These are phyloP conservation scores for Heliocybe sulcata DNA, from an alignment of 1,284 basidiomycete species.

Conservation along the genomic window DNA sequence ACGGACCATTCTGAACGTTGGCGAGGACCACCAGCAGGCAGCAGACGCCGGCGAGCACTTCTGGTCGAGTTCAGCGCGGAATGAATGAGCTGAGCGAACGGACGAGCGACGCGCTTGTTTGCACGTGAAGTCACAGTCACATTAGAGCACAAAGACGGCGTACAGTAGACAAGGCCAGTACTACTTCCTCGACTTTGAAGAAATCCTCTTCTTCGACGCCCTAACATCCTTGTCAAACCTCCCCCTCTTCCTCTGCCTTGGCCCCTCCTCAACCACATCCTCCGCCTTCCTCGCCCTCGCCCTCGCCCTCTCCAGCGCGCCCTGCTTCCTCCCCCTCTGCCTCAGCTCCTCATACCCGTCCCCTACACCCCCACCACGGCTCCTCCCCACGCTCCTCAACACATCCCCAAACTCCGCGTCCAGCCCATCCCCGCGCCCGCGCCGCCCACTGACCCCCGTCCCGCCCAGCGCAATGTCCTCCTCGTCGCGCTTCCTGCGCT, in stretches of 20 bases:
- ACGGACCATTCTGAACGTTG: too few species aligned
- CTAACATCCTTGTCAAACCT: conserved; percentile 74
- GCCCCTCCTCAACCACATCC: conserved; percentile 33
- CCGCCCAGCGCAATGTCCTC: conserved; percentile 88
- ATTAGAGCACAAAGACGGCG: too few species aligned
- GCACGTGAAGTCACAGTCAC: too few species aligned
- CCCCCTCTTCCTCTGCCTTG: conserved; percentile 54
- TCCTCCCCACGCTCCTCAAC: conserved; percentile 47
- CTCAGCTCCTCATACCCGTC: conserved; percentile 77
- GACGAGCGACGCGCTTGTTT: too few species aligned
- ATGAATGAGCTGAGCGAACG: too few species aligned
- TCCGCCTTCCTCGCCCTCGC: conserved; percentile 32
- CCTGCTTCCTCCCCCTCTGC: conserved; percentile 57
- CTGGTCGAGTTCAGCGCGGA: too few species aligned
- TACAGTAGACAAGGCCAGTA: too few species aligned
- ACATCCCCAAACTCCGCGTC: conserved; percentile 85
- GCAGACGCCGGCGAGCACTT: too few species aligned
- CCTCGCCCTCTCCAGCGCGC: conserved; percentile 47
- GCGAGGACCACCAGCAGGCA: too few species aligned
- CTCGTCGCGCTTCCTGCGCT: conserved; percentile 79
- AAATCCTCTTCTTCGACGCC: conserved; percentile 35
- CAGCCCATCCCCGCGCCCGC: conserved; percentile 64
- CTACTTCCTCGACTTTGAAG: background rate
- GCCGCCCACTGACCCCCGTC: conserved; percentile 34
- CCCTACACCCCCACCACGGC: conserved; percentile 31